Conservation (phyloP, 2,329 filamentous ascomycete genomes). For the Botryosphaeria dothidea region DNA sequence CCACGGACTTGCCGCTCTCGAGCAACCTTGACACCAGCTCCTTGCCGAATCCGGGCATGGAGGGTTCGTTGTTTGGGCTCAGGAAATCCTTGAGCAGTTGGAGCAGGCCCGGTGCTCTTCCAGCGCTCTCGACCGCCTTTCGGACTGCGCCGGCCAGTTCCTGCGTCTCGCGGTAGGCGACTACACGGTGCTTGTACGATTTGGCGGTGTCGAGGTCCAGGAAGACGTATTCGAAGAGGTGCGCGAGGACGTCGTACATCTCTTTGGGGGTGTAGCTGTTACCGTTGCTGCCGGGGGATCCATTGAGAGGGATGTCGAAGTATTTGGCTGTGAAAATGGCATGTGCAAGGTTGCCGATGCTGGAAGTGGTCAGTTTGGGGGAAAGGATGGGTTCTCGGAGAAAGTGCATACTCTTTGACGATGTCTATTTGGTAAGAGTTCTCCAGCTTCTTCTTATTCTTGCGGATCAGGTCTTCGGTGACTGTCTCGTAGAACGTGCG, state of each 20-base stretch:
- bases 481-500: conserved; percentile 25
- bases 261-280: conserved; percentile 26
- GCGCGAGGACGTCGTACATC: conserved; percentile 29
- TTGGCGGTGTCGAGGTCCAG: conserved; percentile 29
- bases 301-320: conserved; percentile 31
- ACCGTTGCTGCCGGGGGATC: conserved; percentile 22
- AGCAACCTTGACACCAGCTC: conserved; percentile 20
- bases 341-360: conserved; percentile 32
- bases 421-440: conserved; percentile 35
- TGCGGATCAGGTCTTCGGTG: conserved; percentile 30
- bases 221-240: conserved; percentile 33
- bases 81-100: conserved; percentile 15
- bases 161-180: conserved; percentile 16
- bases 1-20: conserved; percentile 19
- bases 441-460: conserved; percentile 32
- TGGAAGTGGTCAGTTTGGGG: not conserved
- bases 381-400: accelerated
- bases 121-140: conserved; percentile 6
- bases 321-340: conserved; percentile 31
- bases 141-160: conserved; percentile 9
- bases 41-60: not conserved
- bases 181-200: conserved; percentile 23
- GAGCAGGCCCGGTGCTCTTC: not conserved
- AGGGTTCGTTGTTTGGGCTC: conserved; percentile 4
- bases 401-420: conserved; percentile 20